Percentiles rank a stretch among this genome's conserved stretches.
Evolutionary conservation across 495 filamentous ascomycete species (phyloP).

Genomic region (Trichoderma erinaceum): DNA sequence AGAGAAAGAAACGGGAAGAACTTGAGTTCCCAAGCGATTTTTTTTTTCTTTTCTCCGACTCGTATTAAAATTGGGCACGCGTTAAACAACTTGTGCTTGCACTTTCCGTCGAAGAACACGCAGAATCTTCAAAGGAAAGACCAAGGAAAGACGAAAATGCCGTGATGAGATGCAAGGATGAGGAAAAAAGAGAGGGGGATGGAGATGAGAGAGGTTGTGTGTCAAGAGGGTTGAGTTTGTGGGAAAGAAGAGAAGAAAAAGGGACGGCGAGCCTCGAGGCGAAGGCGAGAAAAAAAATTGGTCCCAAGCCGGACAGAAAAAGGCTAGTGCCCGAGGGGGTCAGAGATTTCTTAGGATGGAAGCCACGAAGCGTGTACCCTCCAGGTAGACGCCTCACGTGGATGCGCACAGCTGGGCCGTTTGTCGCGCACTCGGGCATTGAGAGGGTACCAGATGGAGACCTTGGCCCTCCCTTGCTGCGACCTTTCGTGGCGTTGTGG

Average conservation of each 20-base stretch:
- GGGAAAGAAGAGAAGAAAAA: slow-evolving; percentile 21
- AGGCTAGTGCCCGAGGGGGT: slow-evolving; percentile 12
- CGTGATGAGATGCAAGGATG: slow-evolving; percentile 22
- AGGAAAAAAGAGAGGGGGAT: slow-evolving; percentile 22
- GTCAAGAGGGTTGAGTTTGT: slow-evolving; percentile 10
- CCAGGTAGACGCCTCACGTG: background rate
- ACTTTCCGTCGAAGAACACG: slow-evolving; percentile 38
- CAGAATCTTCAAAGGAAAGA: slow-evolving; percentile 37
- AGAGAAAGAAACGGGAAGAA: slow-evolving; percentile 19
- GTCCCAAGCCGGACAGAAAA: slow-evolving; percentile 10
- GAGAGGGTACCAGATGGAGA: background rate
- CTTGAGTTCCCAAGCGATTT: slow-evolving; percentile 18
- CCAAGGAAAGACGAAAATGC: slow-evolving; percentile 22
- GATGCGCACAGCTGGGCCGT: too few relatives aligned
- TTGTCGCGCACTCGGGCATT: background rate
- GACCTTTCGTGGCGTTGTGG: background rate
- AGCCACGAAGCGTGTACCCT: background rate
- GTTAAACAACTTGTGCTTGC: slow-evolving; percentile 30
- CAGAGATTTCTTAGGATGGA: background rate
- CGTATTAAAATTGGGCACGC: slow-evolving; percentile 26
- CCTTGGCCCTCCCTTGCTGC: background rate
- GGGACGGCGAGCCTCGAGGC: slow-evolving; percentile 21
- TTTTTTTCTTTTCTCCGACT: slow-evolving; percentile 18
- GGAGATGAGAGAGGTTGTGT: slow-evolving; percentile 15
- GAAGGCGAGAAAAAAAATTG: slow-evolving; percentile 19